Conservation (phyloP, 768 basidiomycete species). For the Lentinula edodes region DNA sequence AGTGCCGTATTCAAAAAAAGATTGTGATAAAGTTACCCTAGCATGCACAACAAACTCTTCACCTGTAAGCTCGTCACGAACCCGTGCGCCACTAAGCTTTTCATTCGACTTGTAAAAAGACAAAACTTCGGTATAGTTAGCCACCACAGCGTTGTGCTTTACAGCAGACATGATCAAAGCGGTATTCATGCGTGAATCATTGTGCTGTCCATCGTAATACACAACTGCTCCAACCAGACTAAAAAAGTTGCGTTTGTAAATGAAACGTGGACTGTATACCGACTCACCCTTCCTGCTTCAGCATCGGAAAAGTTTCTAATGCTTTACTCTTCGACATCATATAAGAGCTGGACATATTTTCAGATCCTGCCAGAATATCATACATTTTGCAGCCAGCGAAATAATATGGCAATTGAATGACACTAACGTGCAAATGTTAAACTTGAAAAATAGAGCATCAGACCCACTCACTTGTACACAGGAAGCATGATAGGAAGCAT, state of each 20-base stretch:
- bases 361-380: conserved; percentile 89
- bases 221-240: conserved; percentile 56
- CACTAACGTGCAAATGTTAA: not conserved
- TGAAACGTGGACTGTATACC: conserved; percentile 39
- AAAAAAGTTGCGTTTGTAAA: not conserved
- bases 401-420: conserved; percentile 91
- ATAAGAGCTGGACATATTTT: conserved; percentile 96
- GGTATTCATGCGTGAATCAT: conserved; percentile 97
- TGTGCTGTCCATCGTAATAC: conserved; percentile 98
- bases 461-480: conserved; percentile 71
- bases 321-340: conserved; percentile 94
- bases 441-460: not conserved
- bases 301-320: conserved; percentile 92
- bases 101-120: conserved; percentile 60
- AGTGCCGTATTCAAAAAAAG: not conserved
- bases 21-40: conserved; percentile 41
- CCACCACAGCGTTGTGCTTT: conserved; percentile 79
- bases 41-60: conserved; percentile 78
- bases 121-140: conserved; percentile 88
- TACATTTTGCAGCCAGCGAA: conserved; percentile 95
- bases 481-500: conserved; percentile 98
- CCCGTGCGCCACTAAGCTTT: conserved; percentile 65
- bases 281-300: conserved; percentile 82
- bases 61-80: conserved; percentile 81
- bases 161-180: conserved; percentile 93